Evolutionary conservation across 225 moss, liverwort and hornwort species (phyloP), one percentile per base, ranked within the genome.

Genomic region (Sphagnum tenellum): DNA sequence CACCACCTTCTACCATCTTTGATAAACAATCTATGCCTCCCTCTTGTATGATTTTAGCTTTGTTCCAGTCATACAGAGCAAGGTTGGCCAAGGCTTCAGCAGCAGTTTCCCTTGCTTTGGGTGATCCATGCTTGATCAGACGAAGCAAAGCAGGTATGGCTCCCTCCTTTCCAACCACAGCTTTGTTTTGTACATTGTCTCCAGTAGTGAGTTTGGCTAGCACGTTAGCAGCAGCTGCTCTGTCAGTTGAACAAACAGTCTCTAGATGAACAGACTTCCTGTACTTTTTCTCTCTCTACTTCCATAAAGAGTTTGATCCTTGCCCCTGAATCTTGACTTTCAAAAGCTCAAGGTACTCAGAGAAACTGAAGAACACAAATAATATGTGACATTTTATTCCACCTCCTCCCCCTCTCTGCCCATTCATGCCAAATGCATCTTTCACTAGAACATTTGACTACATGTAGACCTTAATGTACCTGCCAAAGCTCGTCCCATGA

Each of bases 401-500:
- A 29, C 29, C 0, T 29, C 1, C 29, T 29, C 29, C 29, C 29
- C 29, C 29, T 29, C 29, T 29, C 29, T 29, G 29, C 29, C 29
- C 55, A 9, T n/a, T 56, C 9, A 56, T n/a, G 1, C 55, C 55
- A 0, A 29, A 29, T 29, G 29, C 55, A 56, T n/a, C 55, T 9
- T 56, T 9, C 9, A 9, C n/a, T 9, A 56, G 55, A 56, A n/a
- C 9, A 56, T n/a, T 9, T n/a, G n/a, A 51, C n/a, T n/a, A 49
- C 47, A 12, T 9, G 49, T 12, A 46, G 51, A 9, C 29, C 29
- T 29, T 29, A 29, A 12, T 4, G 12, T 76, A 91, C 90, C 79
- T 88, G 67, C 88, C 86, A 75, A 91, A 88, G 67, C 66, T 88
- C 81, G 90, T 86, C 53, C 90, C 88, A 54, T 75, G 75, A 65